Base-by-base conservation (phyloP, 2,329 filamentous ascomycete species). In the Sclerotinia subarctica region DNA sequence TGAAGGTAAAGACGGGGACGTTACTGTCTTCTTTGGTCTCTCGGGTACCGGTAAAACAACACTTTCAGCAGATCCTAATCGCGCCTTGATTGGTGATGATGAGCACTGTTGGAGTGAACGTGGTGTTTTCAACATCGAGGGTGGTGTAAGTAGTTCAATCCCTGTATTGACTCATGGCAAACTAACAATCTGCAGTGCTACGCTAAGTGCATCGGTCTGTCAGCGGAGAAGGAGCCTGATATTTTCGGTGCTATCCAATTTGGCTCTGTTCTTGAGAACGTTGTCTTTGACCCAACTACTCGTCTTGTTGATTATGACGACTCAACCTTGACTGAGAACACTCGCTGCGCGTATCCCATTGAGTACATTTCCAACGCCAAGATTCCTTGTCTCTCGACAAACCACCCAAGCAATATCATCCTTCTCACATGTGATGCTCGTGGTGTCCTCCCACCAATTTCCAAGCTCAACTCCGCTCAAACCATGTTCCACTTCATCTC, bases 401-500 rank as follows among this genome's bases (percentile, higher is more conserved):
- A 87, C 81, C 93, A 97, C 85, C 95, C 95, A 75, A 90, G 86
- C 81, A 99, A 99, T 88, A 98, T 99, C 82, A 92, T 99, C 78
- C 90, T 99, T 75, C 89, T 99, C 76, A 99, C 95, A 71, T 99
- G 95, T 84, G 95, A 99, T 77, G 95, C 95, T 70, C 93, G 95
- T 74, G 95, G 95, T 84, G 95, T 99, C 62, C 89, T 99, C 68
- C 95, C 95, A 68, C 95, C 95, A 60, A 98, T 99, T 82, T 97
- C 93, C 77, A 98, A 98, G 86, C 90, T 99, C 79, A 89, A 91
- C 85, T 88, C 90, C 73, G 88, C 92, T 77, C 95, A 98, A 84
- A 97, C 93, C 81, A 98, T 99, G 94, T 99, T 98, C 90, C 95
- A 99, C 87, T 99, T 99, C 89, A 99, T 99, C 82, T 96, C 92